A percentile compares a stretch with the other conserved stretches of the same genome.
Conservation (phyloP, 345 rosid genomes). For the Gossypium turneri region DNA sequence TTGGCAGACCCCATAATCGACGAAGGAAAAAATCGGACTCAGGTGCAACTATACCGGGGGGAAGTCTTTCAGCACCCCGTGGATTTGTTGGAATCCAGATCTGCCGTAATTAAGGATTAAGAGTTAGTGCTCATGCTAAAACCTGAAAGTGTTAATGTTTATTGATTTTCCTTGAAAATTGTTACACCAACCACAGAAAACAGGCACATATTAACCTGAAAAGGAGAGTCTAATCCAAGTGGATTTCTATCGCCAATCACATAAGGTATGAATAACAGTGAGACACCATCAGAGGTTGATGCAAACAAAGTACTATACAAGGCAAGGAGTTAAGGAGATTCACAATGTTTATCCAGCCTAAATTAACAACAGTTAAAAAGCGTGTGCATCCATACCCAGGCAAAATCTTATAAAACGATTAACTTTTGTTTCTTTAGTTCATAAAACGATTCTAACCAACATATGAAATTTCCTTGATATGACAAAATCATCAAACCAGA, state of each 20-base stretch:
- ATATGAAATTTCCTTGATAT: not conserved
- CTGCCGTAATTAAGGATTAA: conserved; percentile 35
- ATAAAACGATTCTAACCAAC: not conserved
- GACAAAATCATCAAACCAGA: not conserved
- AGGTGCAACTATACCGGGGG: conserved; percentile 67
- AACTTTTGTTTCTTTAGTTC: not conserved
- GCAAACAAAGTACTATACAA: not conserved
- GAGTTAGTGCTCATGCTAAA: not conserved
- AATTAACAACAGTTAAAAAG: not conserved
- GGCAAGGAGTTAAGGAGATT: conserved; percentile 4
- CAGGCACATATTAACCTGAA: not conserved
- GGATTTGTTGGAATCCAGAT: conserved; percentile 95
- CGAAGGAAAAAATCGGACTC: conserved; percentile 79
- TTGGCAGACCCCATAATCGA: conserved; percentile 78
- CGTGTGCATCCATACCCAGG: not conserved
- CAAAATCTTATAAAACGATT: too few relatives aligned
- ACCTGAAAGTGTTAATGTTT: not conserved
- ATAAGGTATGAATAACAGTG: not conserved
- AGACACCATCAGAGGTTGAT: not conserved
- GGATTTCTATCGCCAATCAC: not conserved
- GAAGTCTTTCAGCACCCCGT: conserved; percentile 86
- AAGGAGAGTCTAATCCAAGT: not conserved
- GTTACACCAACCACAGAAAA: not conserved
- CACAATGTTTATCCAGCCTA: not conserved
- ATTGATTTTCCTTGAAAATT: not conserved